These are phyloP conservation scores for Pseudogymnoascus destructans DNA, from an alignment of 2,329 filamentous ascomycete genomes.

Conservation along the genomic window DNA sequence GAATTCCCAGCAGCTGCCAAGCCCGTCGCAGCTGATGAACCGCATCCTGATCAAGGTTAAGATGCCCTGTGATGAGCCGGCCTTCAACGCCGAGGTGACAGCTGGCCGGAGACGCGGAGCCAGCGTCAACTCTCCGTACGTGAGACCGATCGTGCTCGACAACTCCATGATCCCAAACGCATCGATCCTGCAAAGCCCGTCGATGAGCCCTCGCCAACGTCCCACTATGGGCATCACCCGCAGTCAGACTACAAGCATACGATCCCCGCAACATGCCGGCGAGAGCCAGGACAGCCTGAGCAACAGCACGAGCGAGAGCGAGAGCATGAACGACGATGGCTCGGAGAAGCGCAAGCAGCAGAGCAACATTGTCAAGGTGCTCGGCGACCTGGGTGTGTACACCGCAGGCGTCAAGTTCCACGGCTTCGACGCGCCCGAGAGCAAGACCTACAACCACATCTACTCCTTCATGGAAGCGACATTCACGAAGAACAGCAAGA, in stretches of 20 bases:
- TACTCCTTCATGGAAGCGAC: constrained; percentile 88
- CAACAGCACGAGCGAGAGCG: constrained; percentile 66
- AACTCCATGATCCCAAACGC: constrained; percentile 38
- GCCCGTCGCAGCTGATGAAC: constrained; percentile 71
- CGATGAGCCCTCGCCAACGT: constrained; percentile 32
- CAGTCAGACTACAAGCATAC: constrained; percentile 15
- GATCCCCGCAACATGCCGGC: constrained; percentile 16
- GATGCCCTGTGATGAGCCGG: constrained; percentile 37
- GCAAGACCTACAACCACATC: constrained; percentile 83
- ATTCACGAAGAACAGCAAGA: constrained; percentile 68
- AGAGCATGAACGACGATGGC: constrained; percentile 45
- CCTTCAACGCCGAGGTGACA: constrained; percentile 34
- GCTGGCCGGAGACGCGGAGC: constrained; percentile 42
- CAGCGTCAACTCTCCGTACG: constrained; percentile 69
- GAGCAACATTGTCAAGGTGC: constrained; percentile 74
- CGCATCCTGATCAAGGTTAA: constrained; percentile 93
- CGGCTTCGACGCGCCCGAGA: constrained; percentile 64
- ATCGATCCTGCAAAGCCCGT: constrained; percentile 41
- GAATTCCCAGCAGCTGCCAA: constrained; percentile 57
- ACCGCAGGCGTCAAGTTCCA: constrained; percentile 66
- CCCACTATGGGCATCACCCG: constrained; percentile 15
- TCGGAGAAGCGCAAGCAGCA: constrained; percentile 41
- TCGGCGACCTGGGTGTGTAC: constrained; percentile 77
- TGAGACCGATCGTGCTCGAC: constrained; percentile 49
- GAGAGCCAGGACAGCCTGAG: constrained; percentile 36